Evolutionary conservation across 1,284 basidiomycete species (phyloP).

Genomic region (Leucoagaricus sp.): DNA sequence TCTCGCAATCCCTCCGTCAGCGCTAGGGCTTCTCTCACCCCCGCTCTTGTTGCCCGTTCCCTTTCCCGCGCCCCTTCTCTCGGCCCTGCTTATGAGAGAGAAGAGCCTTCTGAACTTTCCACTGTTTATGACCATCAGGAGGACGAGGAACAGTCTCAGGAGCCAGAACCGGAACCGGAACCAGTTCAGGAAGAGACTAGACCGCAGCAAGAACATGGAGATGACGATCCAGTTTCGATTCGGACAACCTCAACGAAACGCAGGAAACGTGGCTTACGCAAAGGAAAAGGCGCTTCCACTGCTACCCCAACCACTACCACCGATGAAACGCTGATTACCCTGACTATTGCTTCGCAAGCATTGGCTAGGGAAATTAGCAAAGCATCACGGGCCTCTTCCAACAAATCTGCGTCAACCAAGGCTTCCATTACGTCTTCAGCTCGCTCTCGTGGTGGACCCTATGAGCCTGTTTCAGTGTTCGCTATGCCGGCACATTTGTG

Average conservation of each 20-base stretch:
- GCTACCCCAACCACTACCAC: conserved; percentile 34
- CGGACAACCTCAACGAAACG: conserved; percentile 70
- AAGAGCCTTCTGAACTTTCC: conserved; percentile 44
- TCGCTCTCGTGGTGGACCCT: conserved; percentile 27
- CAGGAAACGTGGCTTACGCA: conserved; percentile 78
- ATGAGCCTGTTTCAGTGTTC: conserved; percentile 44
- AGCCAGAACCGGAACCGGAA: conserved; percentile 30
- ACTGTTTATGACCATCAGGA: conserved; percentile 59
- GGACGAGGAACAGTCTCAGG: conserved; percentile 42
- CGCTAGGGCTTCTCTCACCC: conserved; percentile 46
- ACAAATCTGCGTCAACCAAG: conserved; percentile 31
- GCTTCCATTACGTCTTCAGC: conserved; percentile 24
- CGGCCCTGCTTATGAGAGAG: conserved; percentile 53
- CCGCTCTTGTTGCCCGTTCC: conserved; percentile 51
- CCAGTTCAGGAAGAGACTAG: neutral
- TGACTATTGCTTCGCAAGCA: conserved; percentile 79
- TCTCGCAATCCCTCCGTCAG: conserved; percentile 54
- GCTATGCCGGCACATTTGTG: conserved; percentile 40
- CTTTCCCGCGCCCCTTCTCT: conserved; percentile 63
- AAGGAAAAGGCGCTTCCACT: conserved; percentile 52
- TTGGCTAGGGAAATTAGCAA: conserved; percentile 83
- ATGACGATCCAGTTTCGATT: conserved; percentile 45
- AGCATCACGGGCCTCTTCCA: conserved; percentile 44
- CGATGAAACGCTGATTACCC: conserved; percentile 63
- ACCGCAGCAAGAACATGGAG: conserved; percentile 16